Evolutionary conservation across 495 filamentous ascomycete species (phyloP), one percentile per base, ranked within the genome.

Genomic region (Neurospora sp.): DNA sequence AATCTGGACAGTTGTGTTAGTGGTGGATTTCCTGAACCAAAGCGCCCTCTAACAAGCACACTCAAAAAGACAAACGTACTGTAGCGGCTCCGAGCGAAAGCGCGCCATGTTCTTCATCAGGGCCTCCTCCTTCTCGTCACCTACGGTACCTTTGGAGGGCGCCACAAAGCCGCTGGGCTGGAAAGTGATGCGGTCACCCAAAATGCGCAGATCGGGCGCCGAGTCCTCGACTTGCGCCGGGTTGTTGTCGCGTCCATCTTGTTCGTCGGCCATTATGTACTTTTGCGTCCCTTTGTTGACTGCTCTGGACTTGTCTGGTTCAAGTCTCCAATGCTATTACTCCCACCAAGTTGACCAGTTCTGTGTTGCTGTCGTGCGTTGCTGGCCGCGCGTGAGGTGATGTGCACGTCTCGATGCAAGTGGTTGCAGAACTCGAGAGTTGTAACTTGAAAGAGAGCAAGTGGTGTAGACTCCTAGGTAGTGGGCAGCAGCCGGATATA

Each of bases 141-240:
- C 80, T 40, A 79, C 78, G 27, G 72, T 42, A 35, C 69, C 69
- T 38, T 76, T 74, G 61, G 80, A 76, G 10, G 75, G 82, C 75
- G 88, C 87, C 72, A 90, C 84, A 76, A 89, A 93, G 68, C 92
- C 93, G 72, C 91, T 90, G 8, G 92, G 92, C 79, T 93, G 92
- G 42, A 97, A 87, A 16, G 91, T 94, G 70, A 96, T 88, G 76
- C 92, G 85, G 76, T 91, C 87, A 71, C 92, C 92, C 17, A 93
- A 83, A 72, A 97, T 95, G 79, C 93, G 90, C 72, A 97, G 82
- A 80, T 97, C 93, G 39, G 93, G 93, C 76, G 93, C 91, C 39
- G 90, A 87, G 74, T 84, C 82, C 53, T 65, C 53, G 27, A 65
- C 53, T 35, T 65, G 74, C 80, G 80, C 40, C 78, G 74, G 4